These are phyloP conservation scores for Buddleja alternifolia DNA, from an alignment of 257 asterid species.

Conservation along the genomic window DNA sequence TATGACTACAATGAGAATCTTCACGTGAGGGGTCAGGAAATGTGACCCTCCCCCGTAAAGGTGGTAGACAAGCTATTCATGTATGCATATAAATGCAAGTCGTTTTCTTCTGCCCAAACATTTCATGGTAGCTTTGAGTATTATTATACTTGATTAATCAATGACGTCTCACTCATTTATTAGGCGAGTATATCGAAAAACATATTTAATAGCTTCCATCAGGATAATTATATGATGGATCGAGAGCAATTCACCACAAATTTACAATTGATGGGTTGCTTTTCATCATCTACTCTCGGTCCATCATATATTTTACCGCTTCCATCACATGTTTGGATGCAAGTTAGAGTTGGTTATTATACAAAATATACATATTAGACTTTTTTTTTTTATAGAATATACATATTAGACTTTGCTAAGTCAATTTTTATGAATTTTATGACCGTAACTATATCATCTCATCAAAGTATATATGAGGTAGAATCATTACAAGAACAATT, in stretches of 20 bases:
- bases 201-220: slow-evolving; percentile 6
- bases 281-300: too few species aligned
- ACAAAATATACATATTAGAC: too few species aligned
- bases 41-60: too few species aligned
- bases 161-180: neutral
- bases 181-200: neutral
- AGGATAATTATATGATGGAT: too few species aligned
- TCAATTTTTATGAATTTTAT: too few species aligned
- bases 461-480: too few species aligned
- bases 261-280: too few species aligned
- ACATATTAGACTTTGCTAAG: too few species aligned
- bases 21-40: neutral
- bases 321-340: slow-evolving; percentile 3
- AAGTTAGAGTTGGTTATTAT: neutral
- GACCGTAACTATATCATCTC: too few species aligned
- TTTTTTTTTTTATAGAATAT: too few species aligned
- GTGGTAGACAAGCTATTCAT: neutral
- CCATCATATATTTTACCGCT: neutral
- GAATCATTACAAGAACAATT: too few species aligned
- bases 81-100: slow-evolving; percentile 5
- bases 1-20: neutral
- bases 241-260: too few species aligned
- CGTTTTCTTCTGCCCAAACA: slow-evolving; percentile 27
- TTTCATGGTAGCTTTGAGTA: neutral
- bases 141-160: neutral